Evolutionary conservation across 2,329 filamentous ascomycete species (phyloP).

Genomic region (Nigrospora oryzae): DNA sequence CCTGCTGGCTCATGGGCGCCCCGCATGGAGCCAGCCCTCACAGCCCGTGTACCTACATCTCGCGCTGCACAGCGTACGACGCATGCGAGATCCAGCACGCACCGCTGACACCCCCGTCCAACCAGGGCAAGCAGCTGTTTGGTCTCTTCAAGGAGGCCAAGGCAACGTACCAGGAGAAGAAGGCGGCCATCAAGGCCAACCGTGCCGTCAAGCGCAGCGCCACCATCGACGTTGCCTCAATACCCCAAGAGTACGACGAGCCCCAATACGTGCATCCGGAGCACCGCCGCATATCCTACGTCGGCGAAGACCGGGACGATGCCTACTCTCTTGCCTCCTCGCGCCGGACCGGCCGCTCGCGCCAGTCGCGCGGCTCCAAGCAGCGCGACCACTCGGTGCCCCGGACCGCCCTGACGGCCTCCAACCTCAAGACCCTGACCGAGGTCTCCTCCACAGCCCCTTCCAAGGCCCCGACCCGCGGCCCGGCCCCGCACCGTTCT

Average conservation of each 20-base stretch:
- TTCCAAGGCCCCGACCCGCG: slow-evolving; percentile 34
- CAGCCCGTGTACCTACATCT: too few species aligned
- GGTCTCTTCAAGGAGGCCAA: slow-evolving; percentile 90
- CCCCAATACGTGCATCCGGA: slow-evolving; percentile 13
- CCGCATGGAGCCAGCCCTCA: too few species aligned
- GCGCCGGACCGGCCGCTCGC: slow-evolving; percentile 30
- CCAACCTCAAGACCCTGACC: slow-evolving; percentile 43
- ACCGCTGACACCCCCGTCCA: too few species aligned
- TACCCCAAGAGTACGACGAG: slow-evolving; percentile 19
- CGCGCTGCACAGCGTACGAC: too few species aligned
- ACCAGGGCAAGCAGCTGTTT: slow-evolving; percentile 79
- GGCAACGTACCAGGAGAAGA: slow-evolving; percentile 79
- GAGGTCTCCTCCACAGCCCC: slow-evolving; percentile 42
- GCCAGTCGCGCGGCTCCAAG: slow-evolving; percentile 23
- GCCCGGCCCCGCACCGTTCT: slow-evolving; percentile 26
- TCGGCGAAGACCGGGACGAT: slow-evolving; percentile 14
- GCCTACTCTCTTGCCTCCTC: slow-evolving; percentile 29
- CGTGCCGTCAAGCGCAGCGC: slow-evolving; percentile 50
- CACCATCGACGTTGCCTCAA: slow-evolving; percentile 34
- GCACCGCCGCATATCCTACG: slow-evolving; percentile 13
- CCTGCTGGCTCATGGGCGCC: too few species aligned
- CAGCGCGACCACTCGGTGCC: slow-evolving; percentile 21
- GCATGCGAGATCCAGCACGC: too few species aligned
- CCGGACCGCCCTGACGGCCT: slow-evolving; percentile 37
- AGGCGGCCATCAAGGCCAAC: slow-evolving; percentile 69